Evolutionary conservation across 2,329 filamentous ascomycete genomes (phyloP), one percentile per base, ranked within the genome.

Genomic region (Penicillium freii): DNA sequence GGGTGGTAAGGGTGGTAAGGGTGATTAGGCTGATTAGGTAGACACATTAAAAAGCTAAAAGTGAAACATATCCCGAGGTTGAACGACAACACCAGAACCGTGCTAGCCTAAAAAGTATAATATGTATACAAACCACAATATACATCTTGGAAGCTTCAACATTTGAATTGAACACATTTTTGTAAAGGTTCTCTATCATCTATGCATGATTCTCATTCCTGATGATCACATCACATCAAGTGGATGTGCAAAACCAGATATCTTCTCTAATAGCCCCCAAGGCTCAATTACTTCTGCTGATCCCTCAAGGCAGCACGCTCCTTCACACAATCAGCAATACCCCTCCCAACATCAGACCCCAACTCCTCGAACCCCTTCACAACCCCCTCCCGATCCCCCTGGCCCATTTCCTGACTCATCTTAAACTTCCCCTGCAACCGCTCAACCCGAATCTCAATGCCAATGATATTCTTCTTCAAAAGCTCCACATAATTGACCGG

Each of bases 341-440:
- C 59, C 38, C 60, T 54, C 2, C 71, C 78, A 31, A 72, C 61
- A n/a, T 79, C 77, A 4, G 73, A 73, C 0, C 71, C 74, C 58
- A 83, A 52, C 8, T 51, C 62, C 40, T 73, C 72, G 59, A 88
- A 87, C 11, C 31, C 31, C 31, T 33, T 33, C 31, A 33, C 31
- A 33, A 33, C 31, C 31, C 31, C 31, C 31, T 33, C 31, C 11
- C 31, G 11, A 65, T 88, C 86, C 0, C 77, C 83, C 2, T 69
- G 65, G 0, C 68, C 56, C 76, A 80, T 76, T 65, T 87, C 85
- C 72, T 88, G 85, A 61, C 82, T 87, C 85, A 87, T 86, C 75
- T 88, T 88, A 62, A 82, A 86, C 73, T 33, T 87, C 13, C 85
- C 85, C 48, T 82, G 80, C 34, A 88, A 67, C 5, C 78, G 67